Evolutionary conservation across 768 basidiomycete species (phyloP).

Genomic region (Suillus lakei): DNA sequence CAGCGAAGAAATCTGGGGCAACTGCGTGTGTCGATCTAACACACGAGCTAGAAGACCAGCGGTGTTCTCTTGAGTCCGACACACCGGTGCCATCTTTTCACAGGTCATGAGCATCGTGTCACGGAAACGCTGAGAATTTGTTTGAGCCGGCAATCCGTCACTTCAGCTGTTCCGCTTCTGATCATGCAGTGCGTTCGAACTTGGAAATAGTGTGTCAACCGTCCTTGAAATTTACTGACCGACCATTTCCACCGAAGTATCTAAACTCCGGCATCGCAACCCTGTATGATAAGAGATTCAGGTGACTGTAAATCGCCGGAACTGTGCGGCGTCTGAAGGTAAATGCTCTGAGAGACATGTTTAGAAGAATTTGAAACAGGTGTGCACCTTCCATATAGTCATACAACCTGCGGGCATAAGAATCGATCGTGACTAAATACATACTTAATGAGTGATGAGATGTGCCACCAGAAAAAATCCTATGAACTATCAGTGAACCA

Average conservation of each 20-base stretch:
- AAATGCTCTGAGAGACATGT: background rate
- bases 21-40: background rate
- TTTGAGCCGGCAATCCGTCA: background rate
- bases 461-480: background rate
- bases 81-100: background rate
- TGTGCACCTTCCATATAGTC: background rate
- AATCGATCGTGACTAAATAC: constrained; percentile 7
- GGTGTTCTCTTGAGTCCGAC: background rate
- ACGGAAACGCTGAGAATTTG: background rate
- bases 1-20: background rate
- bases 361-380: background rate
- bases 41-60: background rate
- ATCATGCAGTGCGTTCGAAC: background rate
- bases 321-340: background rate
- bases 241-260: constrained; percentile 1
- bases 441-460: constrained; percentile 3
- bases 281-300: background rate
- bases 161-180: background rate
- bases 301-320: background rate
- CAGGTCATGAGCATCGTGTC: background rate
- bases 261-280: background rate
- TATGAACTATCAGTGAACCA: constrained; percentile 3
- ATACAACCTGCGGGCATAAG: background rate
- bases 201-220: background rate
- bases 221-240: background rate